Evolutionary conservation across 202 grass and related monocot genomes (phyloP), one percentile per base, ranked within the genome.

Genomic region (Zoysia matrella): DNA sequence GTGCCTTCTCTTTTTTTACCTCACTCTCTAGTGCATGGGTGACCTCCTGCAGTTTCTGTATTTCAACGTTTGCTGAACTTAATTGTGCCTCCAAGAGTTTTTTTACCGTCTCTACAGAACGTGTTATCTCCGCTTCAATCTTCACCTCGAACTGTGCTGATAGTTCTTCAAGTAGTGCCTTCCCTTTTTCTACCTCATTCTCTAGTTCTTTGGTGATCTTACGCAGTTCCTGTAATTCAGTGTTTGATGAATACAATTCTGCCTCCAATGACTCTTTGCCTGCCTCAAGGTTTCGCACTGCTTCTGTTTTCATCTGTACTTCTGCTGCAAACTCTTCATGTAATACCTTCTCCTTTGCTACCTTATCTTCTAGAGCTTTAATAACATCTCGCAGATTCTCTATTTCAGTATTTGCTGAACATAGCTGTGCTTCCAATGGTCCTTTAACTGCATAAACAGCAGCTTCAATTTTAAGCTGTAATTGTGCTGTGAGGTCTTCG

Each of bases 1-100:
- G 57, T 65, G 55, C 36, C 79, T 79, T 90, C 79, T 86, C 79
- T 48, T 86, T 86, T 65, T 83, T 63, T 75, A 83, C 72, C 69
- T 86, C 79, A 46, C 62, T 79, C 46, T 36, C 30, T 36, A 36
- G 30, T 36, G 30, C 30, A 36, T 36, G 30, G 30, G 30, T 36
- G 30, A 36, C 83, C 30, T 36, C 30, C 30, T 36, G 30, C 54
- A 90, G 69, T 63, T 90, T 79, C n/a, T 48, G 69, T 75, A 86
- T 76, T 69, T 86, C 88, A 46, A 41, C 9, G 2, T 86, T 86
- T 83, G 83, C 74, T 86, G 79, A 83, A 79, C 63, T 69, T 72
- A 90, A 65, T 36, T 90, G 63, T 65, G 42, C 74, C 83, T 86
- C 74, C 62, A 86, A 65, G 72, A 79, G 78, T 65, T 83, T 74